Evolutionary conservation across 306 rosid genomes (phyloP).

Genomic region (Quillaja saponaria): DNA sequence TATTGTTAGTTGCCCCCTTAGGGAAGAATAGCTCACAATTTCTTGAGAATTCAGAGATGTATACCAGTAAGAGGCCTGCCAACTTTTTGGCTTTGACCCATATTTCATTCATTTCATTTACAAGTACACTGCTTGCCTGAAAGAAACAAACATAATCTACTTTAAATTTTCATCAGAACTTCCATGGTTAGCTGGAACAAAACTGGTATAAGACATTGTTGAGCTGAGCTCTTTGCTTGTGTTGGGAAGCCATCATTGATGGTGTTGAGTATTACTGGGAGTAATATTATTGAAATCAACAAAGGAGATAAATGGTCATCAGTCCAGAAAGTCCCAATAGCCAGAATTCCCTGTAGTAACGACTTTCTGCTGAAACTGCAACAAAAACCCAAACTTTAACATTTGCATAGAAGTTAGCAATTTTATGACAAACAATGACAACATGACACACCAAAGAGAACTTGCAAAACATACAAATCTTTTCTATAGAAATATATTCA

Average conservation of each 20-base stretch:
- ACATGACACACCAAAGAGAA: conserved; percentile 3
- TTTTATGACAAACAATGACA: background rate
- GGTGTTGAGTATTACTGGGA: background rate
- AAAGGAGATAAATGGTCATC: conserved; percentile 24
- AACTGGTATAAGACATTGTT: conserved; percentile 42
- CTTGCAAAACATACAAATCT: too few relatives aligned
- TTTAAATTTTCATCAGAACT: conserved; percentile 31
- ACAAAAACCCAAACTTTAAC: background rate
- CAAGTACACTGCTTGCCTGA: conserved; percentile 28
- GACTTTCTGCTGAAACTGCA: conserved; percentile 57
- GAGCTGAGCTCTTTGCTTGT: conserved; percentile 34
- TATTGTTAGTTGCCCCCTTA: conserved; percentile 46
- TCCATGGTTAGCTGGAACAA: conserved; percentile 42
- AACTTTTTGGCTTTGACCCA: conserved; percentile 75
- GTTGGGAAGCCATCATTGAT: conserved; percentile 38
- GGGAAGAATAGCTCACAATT: conserved; percentile 34
- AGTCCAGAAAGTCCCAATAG: conserved; percentile 39
- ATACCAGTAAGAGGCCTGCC: conserved; percentile 63
- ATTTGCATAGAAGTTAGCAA: background rate
- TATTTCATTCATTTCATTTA: conserved; percentile 35
- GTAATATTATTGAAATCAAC: conserved; percentile 28
- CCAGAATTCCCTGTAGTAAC: conserved; percentile 37
- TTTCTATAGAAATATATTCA: too few relatives aligned
- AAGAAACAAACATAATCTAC: conserved; percentile 17
- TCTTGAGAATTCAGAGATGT: conserved; percentile 30